Evolutionary conservation across 192 early-diverging fungal genomes (phyloP).

Genomic region (Oehlia diaphana): DNA sequence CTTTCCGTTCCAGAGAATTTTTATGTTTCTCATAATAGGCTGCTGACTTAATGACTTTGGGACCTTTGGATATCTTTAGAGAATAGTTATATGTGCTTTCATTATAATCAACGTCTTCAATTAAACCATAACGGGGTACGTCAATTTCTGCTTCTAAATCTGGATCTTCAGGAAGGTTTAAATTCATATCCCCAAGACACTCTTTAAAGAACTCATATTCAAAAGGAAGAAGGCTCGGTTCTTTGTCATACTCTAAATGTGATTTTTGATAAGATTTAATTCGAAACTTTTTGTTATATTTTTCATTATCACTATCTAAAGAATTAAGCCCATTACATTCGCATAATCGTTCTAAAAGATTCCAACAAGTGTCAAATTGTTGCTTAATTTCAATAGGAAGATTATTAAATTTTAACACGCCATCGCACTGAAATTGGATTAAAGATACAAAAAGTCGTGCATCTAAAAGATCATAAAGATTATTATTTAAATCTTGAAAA

Average conservation of each 20-base stretch:
- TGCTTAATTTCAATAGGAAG: conserved; percentile 15
- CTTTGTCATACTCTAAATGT: neutral
- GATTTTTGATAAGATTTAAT: neutral
- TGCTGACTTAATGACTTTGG: neutral
- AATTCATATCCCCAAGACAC: conserved; percentile 18
- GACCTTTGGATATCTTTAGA: neutral
- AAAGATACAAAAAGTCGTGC: conserved; percentile 20
- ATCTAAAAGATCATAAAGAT: conserved; percentile 30
- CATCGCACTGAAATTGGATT: neutral
- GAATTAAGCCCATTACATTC: neutral
- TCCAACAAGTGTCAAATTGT: conserved; percentile 13
- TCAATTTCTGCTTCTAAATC: neutral
- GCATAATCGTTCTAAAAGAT: neutral
- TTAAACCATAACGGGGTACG: neutral
- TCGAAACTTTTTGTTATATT: neutral
- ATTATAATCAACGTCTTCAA: neutral
- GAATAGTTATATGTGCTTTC: neutral
- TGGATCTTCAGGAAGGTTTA: conserved; percentile 1
- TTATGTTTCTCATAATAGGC: neutral
- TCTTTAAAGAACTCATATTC: neutral
- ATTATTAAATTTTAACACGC: neutral
- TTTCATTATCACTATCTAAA: neutral
- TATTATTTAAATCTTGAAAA: neutral
- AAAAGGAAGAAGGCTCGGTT: conserved; percentile 8
- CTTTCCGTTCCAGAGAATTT: neutral